Conservation (phyloP, 345 rosid species). For the Atalantia buxifolia region DNA sequence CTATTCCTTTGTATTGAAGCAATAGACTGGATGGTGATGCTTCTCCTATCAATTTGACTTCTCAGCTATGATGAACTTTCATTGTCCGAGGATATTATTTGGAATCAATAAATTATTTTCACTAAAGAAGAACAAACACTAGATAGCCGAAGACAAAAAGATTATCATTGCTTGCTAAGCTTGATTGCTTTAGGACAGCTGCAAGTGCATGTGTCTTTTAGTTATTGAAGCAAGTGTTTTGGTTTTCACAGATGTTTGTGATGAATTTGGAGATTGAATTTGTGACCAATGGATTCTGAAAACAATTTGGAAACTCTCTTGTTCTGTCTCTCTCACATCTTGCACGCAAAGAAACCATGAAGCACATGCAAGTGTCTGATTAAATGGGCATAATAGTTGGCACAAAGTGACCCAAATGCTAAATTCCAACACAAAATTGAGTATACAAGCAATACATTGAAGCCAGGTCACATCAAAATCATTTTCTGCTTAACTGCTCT, state of each 20-base stretch:
- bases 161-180: neutral
- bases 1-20: slow-evolving; percentile 14
- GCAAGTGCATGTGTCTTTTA: neutral
- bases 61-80: neutral
- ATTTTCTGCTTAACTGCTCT: slow-evolving; percentile 14
- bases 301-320: neutral
- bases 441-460: slow-evolving; percentile 12
- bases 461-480: slow-evolving; percentile 10
- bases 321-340: neutral
- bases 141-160: neutral
- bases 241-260: neutral
- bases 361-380: slow-evolving; percentile 18
- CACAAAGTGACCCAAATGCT: slow-evolving; percentile 1
- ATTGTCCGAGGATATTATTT: neutral
- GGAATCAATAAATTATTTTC: neutral
- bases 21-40: slow-evolving; percentile 18
- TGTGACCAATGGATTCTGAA: slow-evolving; percentile 1
- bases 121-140: slow-evolving; percentile 3
- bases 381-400: slow-evolving; percentile 1
- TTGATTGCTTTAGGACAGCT: slow-evolving; percentile 13
- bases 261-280: neutral
- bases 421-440: slow-evolving; percentile 13
- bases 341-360: slow-evolving; percentile 14
- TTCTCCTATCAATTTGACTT: slow-evolving; percentile 12
- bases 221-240: neutral